Evolutionary conservation across 2,329 filamentous ascomycete genomes (phyloP).

Genomic region (Ilyonectria robusta): DNA sequence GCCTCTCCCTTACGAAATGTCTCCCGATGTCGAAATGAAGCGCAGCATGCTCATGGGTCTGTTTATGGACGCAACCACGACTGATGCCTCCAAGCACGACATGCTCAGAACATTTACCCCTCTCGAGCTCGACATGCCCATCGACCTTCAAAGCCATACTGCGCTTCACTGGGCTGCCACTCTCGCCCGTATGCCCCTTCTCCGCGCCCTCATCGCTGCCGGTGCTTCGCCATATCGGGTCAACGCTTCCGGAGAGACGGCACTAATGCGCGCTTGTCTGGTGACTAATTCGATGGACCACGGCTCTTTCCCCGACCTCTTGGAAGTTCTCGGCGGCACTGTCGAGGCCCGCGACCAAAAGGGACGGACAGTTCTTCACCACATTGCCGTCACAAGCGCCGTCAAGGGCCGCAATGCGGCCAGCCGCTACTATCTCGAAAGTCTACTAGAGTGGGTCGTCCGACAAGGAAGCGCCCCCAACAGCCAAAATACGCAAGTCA

Average conservation of each 20-base stretch:
- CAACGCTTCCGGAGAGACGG: conserved; percentile 91
- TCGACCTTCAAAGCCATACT: conserved; percentile 90
- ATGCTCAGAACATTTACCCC: conserved; percentile 82
- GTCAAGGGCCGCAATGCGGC: conserved; percentile 94
- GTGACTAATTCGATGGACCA: conserved; percentile 97
- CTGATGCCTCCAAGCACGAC: conserved; percentile 81
- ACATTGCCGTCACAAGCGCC: conserved; percentile 95
- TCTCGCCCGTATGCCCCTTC: conserved; percentile 84
- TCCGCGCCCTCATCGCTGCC: conserved; percentile 84
- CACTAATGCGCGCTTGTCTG: conserved; percentile 90
- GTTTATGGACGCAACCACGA: conserved; percentile 81
- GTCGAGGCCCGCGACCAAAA: conserved; percentile 93
- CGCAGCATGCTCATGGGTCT: conserved; percentile 86
- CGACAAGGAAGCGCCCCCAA: conserved; percentile 80
- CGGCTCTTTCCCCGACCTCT: conserved; percentile 88
- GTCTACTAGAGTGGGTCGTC: conserved; percentile 93
- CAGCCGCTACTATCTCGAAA: conserved; percentile 96
- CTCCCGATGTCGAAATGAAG: conserved; percentile 81
- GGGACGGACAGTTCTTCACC: conserved; percentile 92
- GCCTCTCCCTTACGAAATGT: conserved; percentile 74
- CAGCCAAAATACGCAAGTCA: conserved; percentile 59
- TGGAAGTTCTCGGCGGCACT: conserved; percentile 89
- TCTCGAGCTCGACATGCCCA: conserved; percentile 89
- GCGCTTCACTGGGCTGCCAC: conserved; percentile 97
- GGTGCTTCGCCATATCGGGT: conserved; percentile 91